Base-by-base conservation (phyloP, 192 early-diverging fungal species). In the Mortierella antarctica region DNA sequence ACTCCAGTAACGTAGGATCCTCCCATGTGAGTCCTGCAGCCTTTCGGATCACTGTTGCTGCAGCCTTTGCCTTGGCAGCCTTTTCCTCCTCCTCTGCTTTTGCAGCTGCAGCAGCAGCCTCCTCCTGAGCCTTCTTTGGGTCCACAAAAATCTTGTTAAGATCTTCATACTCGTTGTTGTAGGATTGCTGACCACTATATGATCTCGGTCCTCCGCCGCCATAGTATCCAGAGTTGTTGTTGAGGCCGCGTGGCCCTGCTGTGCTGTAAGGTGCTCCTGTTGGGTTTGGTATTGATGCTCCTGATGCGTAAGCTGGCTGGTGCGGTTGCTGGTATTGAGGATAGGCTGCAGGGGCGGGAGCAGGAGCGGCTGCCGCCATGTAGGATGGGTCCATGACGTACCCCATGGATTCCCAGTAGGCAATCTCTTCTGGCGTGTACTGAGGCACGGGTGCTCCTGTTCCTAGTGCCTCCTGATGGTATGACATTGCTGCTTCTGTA, bases 1-100 rank as follows among this genome's bases (percentile, higher is more conserved):
- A 99, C 21, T 96, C 93, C 53, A 88, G 84, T 51, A 99, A 78
- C 8, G 95, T 91, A 18, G 86, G 65, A 68, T 99, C 97, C 71
- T 98, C 95, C 97, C 97, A 99, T 39, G 92, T 88, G 75, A 96
- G 91, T 18, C 97, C 97, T 58, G 95, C 97, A 0, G 96, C 97
- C 46, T 90, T 88, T 45, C 97, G 84, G 42, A 97, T 73, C 7
- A 93, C 83, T 15, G 88, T 88, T 50, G 89, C 91, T 57, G 89
- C 88, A 59, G 74, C 86, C 65, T 87, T 87, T 61, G 73, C 86
- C 64, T 86, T 86, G 40, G 75, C 74, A 14, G 76, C 76, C 20
- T 46, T 57, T 39, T 83, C 69, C 49, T 82, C 84, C 23, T 71
- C 62, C 21, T 71, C 71, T 15, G 68, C 61, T 15, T 56, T 55